Base-by-base conservation (phyloP, 176 grass and related monocot genomes). In the Triticum turgidum region DNA sequence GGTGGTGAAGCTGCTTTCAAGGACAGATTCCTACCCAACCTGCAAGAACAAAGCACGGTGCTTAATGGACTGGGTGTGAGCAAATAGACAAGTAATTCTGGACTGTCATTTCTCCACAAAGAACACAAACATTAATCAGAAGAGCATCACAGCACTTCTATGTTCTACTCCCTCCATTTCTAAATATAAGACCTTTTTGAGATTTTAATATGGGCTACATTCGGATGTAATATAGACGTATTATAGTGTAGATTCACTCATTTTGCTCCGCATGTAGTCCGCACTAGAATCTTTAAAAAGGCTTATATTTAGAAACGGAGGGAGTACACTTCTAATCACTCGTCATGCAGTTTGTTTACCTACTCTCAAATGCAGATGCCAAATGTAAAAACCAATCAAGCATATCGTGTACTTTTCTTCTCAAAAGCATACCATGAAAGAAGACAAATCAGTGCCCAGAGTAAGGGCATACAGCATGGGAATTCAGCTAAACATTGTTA, bases 1-100 rank as follows among this genome's bases (percentile, higher is more conserved):
- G 90, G 56, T 7, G 85, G 85, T 2, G 78, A 90, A 24, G 77
- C 75, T 79, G 87, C 92, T 89, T 88, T 91, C 37, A 91, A 85
- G 59, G 90, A 88, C 68, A 89, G 74, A 74, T 90, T 95, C 72
- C 91, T 93, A 80, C 91, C 91, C 82, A 99, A 68, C 80, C 97
- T 99, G 89, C 39, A 87, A 27, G 65, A 78, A 27, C 29, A 78
- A 82, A n/a, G 7, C 0, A 41, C 35, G 11, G 3, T 59, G 85
- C 44, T 76, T 72, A 83, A 61, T 86, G 72, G 2, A 17, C 59
- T 68, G 20, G 13, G 11, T 33, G 35, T 61, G 22, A 86, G 15
- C 56, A 86, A 34, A 81, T 5, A 20, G 4, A 61, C 6, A 52
- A 6, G 22, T 41, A 33, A 22, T 20, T 47, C 18, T 29, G 38